Evolutionary conservation across 2,329 filamentous ascomycete genomes (phyloP), one percentile per base, ranked within the genome.

Genomic region (Epichloe baconii): DNA sequence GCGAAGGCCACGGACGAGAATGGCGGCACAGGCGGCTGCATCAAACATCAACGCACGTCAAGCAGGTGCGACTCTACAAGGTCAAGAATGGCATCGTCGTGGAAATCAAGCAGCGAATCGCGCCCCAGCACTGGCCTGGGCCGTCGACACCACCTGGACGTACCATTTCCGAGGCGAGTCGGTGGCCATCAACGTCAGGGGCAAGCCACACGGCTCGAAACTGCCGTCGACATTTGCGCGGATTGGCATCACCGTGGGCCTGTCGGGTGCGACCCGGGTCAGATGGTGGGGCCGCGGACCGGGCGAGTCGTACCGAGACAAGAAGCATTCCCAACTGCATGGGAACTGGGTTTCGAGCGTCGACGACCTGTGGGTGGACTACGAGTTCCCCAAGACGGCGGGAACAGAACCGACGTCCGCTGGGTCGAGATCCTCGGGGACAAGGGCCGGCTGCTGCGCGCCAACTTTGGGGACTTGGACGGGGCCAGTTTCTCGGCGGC

Each of bases 271-370:
- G 23, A 60, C 66, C 4, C 57, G 60, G 4, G 73, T 71, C 0
- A 64, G 67, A n/a, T 88, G 83, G 83, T 85, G 80, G 58, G 83
- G 83, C 5, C 76, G 79, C 4, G 84, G 84, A 0, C 80, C 80
- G 0, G 79, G 79, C 2, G 82, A 86, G 62, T 77, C 73, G 11
- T 88, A 86, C 67, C 67, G 69, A 15, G 84, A 88, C 66, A 82
- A 76, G 68, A 84, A 85, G 62, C 61, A 71, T 12, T 75, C 77
- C 4, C 81, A 85, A 60, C 64, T 66, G 1, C 65, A 84, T 4
- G 82, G 79, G 6, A 75, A 73, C 47, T 81, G 72, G 66, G 67
- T 68, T 2, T 57, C 62, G 11, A 57, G 57, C 1, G 66, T 80
- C 2, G 73, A 77, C 45, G 68, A 73, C 1, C 67, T 86, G 0